Base-by-base conservation (phyloP, 106 monocot species). In the Allium cepa region DNA sequence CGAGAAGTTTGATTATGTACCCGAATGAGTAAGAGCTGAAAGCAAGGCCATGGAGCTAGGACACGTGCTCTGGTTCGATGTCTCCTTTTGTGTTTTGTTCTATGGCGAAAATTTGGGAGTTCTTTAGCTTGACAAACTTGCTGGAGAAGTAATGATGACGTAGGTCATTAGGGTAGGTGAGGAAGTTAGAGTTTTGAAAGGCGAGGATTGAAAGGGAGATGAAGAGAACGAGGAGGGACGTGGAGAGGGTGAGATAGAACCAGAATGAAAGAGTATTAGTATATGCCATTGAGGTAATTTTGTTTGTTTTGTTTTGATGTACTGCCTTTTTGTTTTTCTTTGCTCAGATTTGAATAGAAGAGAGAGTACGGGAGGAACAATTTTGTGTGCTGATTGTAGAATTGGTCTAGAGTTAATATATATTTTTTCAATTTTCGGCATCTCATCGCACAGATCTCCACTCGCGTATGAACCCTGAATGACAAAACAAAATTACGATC, bases 21-120 rank as follows among this genome's bases (percentile, higher is more conserved):
- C 95, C 83, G 72, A 88, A 95, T 15, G 91, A 91, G 88, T 60
- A 95, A 75, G 95, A 91, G 62, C 69, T 76, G 71, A 66, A 80
- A 11, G 77, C 94, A 12, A 90, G 79, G 17, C 94, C 94, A 46
- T 84, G 94, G 65, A 94, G 36, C n/a, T 90, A 27, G 26, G 87
- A 71, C 7, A 83, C 77, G 12, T 79, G 67, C 36, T 81, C 79
- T 4, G 22, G 58, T 53, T 48, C 70, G 17, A 46, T 15, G 0
- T 7, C 46, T 45, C 64, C 71, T 6, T 51, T 11, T 8, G 83
- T 76, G 18, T 76, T 72, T 49, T 58, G 45, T 17, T 90, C 84
- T 53, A 87, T 62, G 36, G 65, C 67, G 79, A 94, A 88, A 14
- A 90, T 49, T 18, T 88, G 72, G 47, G 28, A 36, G 27, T 50